Evolutionary conservation across 805 yeast genomes (phyloP).

Genomic region (Lipomyces yamanashiensis): DNA sequence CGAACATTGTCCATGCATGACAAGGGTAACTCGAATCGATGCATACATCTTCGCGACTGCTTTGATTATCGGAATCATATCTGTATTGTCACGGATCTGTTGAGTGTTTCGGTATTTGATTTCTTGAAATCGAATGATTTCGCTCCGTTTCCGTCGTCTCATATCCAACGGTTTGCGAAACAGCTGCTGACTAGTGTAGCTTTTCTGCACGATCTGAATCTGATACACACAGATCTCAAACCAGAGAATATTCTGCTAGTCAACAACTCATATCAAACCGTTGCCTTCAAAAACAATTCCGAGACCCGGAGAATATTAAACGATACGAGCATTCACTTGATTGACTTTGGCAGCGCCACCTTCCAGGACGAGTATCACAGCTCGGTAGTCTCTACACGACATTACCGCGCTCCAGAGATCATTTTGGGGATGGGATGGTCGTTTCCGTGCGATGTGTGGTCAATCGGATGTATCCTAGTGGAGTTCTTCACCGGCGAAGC

Average conservation of each 20-base stretch:
- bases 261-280: constrained; percentile 54
- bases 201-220: constrained; percentile 83
- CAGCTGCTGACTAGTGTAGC: constrained; percentile 86
- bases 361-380: constrained; percentile 94
- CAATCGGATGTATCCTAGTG: constrained; percentile 88
- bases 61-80: constrained; percentile 93
- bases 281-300: constrained; percentile 46
- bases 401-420: constrained; percentile 96
- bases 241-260: constrained; percentile 89
- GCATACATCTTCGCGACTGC: constrained; percentile 85
- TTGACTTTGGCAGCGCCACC: constrained; percentile 97
- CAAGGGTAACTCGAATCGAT: constrained; percentile 66
- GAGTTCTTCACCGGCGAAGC: constrained; percentile 95
- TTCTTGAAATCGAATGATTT: constrained; percentile 83
- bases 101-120: constrained; percentile 85
- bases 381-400: constrained; percentile 89
- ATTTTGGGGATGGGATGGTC: constrained; percentile 96
- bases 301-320: constrained; percentile 55
- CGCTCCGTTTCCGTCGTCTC: constrained; percentile 91
- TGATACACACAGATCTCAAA: constrained; percentile 94
- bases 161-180: constrained; percentile 83
- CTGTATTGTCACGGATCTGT: constrained; percentile 86
- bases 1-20: constrained; percentile 75
- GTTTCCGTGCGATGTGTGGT: constrained; percentile 96
- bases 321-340: constrained; percentile 82